Evolutionary conservation across 768 basidiomycete species (phyloP).

Genomic region (Stropharia rugosoannulata): DNA sequence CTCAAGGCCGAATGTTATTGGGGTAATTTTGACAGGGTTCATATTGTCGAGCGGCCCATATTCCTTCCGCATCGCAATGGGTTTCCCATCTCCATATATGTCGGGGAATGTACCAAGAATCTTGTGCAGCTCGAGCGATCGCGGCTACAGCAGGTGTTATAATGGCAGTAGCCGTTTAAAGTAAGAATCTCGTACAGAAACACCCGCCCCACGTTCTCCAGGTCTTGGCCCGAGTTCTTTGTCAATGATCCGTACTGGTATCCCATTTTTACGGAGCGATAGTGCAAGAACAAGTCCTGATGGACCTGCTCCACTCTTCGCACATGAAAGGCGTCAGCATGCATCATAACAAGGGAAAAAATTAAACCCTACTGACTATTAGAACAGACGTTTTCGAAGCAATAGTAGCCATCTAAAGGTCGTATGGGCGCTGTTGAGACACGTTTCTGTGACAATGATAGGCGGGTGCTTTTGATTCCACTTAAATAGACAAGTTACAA

Average conservation of each 20-base stretch:
- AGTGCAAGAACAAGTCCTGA: constrained; percentile 42
- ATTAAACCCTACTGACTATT: no score
- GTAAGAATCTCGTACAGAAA: neutral
- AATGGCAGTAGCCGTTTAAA: neutral
- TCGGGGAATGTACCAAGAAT: constrained; percentile 1
- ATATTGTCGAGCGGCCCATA: neutral
- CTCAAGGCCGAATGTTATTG: neutral
- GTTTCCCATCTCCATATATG: neutral
- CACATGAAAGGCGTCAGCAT: no score
- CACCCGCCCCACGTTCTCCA: constrained; percentile 26
- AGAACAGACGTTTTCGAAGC: no score
- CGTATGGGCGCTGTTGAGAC: no score
- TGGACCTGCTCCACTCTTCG: constrained; percentile 36
- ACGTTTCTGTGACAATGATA: no score
- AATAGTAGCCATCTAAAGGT: no score
- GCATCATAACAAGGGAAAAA: no score
- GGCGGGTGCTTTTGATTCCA: no score
- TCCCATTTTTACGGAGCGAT: constrained; percentile 37
- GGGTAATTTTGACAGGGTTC: neutral
- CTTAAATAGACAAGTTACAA: no score
- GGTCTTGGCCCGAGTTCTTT: constrained; percentile 28
- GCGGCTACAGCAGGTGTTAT: neutral
- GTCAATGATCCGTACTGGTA: constrained; percentile 51
- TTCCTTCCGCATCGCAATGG: neutral
- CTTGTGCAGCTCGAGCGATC: constrained; percentile 3